A percentile compares a stretch with the other conserved stretches of the same genome.
phyloP scores from a whole-genome alignment of 805 yeast species.

The Starmerella bombicola region DNA sequence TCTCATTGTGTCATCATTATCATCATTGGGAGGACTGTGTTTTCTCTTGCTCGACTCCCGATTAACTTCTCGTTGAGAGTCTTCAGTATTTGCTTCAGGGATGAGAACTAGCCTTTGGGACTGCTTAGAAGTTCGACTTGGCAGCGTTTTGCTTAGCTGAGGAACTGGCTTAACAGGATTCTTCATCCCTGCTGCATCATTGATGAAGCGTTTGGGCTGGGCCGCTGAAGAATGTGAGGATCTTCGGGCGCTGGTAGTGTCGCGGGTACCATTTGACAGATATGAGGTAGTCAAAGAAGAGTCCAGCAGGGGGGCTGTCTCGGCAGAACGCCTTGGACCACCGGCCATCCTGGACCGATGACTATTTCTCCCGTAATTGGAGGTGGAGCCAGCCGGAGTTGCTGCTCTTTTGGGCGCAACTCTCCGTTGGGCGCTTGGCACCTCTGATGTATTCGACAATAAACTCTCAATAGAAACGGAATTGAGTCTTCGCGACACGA shows the following conservation, averaged over 20 bases:
- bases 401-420: constrained; percentile 2
- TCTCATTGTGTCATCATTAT: constrained; percentile 53
- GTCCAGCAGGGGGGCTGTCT: constrained; percentile 5
- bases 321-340: constrained; percentile 7
- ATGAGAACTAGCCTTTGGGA: constrained; percentile 77
- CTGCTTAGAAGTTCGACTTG: constrained; percentile 61
- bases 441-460: constrained; percentile 66
- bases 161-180: constrained; percentile 16
- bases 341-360: constrained; percentile 16
- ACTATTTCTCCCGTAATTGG: constrained; percentile 9
- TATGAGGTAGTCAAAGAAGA: background rate
- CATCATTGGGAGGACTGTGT: constrained; percentile 1
- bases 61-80: constrained; percentile 11
- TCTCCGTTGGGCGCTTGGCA: constrained; percentile 66
- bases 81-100: constrained; percentile 21
- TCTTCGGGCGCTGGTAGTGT: too few species aligned
- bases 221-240: too few species aligned
- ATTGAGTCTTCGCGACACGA: constrained; percentile 54
- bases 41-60: background rate
- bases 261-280: too few species aligned
- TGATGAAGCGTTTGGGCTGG: too few species aligned
- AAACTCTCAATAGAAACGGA: constrained; percentile 73
- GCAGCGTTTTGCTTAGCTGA: constrained; percentile 25
- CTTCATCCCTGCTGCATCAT: background rate
- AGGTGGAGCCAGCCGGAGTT: constrained; percentile 1